Evolutionary conservation across 2,329 filamentous ascomycete species (phyloP).

Genomic region (Colletotrichum camelliae): DNA sequence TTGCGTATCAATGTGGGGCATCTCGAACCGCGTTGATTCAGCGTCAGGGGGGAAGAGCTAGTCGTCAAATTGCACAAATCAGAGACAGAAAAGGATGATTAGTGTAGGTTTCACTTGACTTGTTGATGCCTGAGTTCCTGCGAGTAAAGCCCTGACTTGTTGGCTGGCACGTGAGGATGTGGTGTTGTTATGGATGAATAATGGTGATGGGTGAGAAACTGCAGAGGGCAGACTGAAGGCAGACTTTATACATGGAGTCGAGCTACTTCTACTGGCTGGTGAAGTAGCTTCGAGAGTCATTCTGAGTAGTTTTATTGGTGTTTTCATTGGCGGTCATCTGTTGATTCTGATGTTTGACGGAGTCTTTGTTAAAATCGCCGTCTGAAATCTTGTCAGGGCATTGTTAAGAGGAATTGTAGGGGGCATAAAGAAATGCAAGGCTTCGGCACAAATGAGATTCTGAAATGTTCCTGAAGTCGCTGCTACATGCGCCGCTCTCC

Average conservation of each 20-base stretch:
- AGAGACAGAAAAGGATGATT: too few species aligned
- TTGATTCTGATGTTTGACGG: too few species aligned
- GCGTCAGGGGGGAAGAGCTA: background rate
- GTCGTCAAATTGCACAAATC: too few species aligned
- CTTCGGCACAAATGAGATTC: background rate
- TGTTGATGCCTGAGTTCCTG: too few species aligned
- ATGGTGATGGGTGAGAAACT: background rate
- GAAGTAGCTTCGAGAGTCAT: background rate
- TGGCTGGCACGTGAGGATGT: background rate
- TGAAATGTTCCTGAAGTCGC: background rate
- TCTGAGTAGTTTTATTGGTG: background rate
- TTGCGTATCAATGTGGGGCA: background rate
- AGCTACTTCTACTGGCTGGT: background rate
- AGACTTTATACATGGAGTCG: background rate
- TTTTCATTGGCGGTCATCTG: too few species aligned
- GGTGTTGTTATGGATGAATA: background rate
- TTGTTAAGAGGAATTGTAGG: too few species aligned
- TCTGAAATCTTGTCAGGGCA: background rate
- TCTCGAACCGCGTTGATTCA: background rate
- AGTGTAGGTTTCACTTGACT: too few species aligned
- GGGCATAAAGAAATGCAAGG: too few species aligned
- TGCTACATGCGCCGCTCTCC: too few species aligned
- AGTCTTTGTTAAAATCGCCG: background rate
- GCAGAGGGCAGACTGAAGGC: background rate
- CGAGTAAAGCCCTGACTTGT: background rate